A percentile compares a stretch with the other conserved stretches of the same genome.
Conservation (phyloP, 306 rosid species). For the Dalbergia oliveri region DNA sequence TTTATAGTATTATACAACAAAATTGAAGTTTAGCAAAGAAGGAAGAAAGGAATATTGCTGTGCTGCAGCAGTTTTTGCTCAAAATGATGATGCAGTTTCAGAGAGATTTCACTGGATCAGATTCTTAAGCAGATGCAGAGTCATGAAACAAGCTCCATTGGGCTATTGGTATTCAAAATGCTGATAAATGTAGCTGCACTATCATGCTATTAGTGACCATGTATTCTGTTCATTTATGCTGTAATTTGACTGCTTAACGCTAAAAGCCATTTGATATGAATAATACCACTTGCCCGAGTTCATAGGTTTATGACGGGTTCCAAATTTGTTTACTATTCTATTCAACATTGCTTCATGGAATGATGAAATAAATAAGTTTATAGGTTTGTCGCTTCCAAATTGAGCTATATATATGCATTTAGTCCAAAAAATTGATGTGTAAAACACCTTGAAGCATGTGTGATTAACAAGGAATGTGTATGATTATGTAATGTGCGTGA, state of each 20-base stretch:
- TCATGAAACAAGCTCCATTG: conserved; percentile 23
- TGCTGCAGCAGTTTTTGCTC: conserved; percentile 40
- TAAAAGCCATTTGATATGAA: conserved; percentile 17
- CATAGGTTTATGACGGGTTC: not conserved
- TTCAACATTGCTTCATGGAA: not conserved
- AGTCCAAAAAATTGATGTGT: not conserved
- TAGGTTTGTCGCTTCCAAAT: not conserved
- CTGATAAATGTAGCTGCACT: not conserved
- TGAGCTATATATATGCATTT: not conserved
- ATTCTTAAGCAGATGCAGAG: conserved; percentile 25
- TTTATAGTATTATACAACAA: conserved; percentile 37
- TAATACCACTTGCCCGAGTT: conserved; percentile 35
- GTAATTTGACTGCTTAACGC: conserved; percentile 33
- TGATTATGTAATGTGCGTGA: too few species aligned
- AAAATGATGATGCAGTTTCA: conserved; percentile 39
- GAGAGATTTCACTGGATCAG: conserved; percentile 33
- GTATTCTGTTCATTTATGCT: conserved; percentile 36
- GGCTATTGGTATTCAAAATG: conserved; percentile 21
- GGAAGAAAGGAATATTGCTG: conserved; percentile 18
- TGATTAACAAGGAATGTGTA: too few species aligned
- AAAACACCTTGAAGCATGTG: not conserved
- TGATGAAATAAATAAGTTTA: not conserved
- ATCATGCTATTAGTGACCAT: conserved; percentile 19
- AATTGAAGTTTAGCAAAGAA: conserved; percentile 32
- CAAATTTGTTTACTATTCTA: not conserved